Evolutionary conservation across 2,329 filamentous ascomycete genomes (phyloP).

Genomic region (Rhytidhysteron rufulum): DNA sequence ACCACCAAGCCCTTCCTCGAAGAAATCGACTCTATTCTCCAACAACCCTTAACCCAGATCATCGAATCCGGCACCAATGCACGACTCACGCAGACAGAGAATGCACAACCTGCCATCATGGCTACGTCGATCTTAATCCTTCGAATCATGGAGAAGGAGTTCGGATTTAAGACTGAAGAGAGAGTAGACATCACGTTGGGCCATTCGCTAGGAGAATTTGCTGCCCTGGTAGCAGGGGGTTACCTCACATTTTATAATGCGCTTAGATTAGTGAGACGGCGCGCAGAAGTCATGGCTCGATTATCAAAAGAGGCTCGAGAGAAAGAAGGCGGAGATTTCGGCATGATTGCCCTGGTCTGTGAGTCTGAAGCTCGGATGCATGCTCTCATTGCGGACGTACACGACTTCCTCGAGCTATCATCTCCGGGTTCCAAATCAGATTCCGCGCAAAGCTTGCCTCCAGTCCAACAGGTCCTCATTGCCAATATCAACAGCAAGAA

Average conservation of each 20-base stretch:
- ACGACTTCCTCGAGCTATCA: conserved; percentile 71
- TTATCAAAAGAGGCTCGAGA: conserved; percentile 66
- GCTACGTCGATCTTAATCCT: conserved; percentile 87
- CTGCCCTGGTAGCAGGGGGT: conserved; percentile 79
- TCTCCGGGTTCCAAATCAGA: conserved; percentile 65
- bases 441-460: conserved; percentile 62
- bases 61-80: conserved; percentile 78
- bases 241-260: conserved; percentile 76
- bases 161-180: conserved; percentile 67
- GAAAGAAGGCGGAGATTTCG: conserved; percentile 74
- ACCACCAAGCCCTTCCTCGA: conserved; percentile 75
- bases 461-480: conserved; percentile 82
- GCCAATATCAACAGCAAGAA: conserved; percentile 96
- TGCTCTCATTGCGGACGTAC: conserved; percentile 66
- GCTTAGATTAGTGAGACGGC: conserved; percentile 68
- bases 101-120: conserved; percentile 95
- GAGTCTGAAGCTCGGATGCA: conserved; percentile 70
- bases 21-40: conserved; percentile 76
- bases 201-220: conserved; percentile 90
- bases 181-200: conserved; percentile 80
- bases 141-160: conserved; percentile 80
- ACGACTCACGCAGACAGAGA: conserved; percentile 73
- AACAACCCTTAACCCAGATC: conserved; percentile 69
- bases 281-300: conserved; percentile 78
- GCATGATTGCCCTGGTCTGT: conserved; percentile 91